These are phyloP conservation scores for Leccinum ochraceum DNA, from an alignment of 768 basidiomycete species.

Conservation along the genomic window DNA sequence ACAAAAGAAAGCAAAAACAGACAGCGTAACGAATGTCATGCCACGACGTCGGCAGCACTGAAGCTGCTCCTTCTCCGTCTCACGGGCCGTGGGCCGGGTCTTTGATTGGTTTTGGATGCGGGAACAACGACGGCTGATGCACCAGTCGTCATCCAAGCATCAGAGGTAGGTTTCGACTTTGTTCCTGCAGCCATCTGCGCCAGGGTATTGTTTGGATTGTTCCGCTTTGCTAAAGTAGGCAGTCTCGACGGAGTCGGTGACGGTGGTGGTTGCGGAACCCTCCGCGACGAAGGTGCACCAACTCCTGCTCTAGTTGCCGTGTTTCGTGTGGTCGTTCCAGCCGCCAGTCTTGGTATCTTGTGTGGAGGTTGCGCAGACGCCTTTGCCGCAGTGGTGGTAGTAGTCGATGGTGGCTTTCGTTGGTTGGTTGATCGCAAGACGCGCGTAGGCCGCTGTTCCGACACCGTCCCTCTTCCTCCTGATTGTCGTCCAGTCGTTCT, in stretches of 20 bases:
- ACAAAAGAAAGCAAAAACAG: constrained; percentile 17
- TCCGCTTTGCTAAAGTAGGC: constrained; percentile 69
- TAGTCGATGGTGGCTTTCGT: constrained; percentile 49
- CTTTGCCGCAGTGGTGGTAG: constrained; percentile 38
- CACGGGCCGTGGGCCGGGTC: constrained; percentile 72
- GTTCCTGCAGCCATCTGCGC: constrained; percentile 49
- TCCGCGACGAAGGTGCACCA: constrained; percentile 35
- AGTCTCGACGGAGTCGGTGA: constrained; percentile 75
- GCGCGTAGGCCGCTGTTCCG: constrained; percentile 72
- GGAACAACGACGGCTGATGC: constrained; percentile 68
- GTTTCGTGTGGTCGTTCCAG: constrained; percentile 51
- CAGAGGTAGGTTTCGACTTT: constrained; percentile 40
- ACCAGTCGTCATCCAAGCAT: constrained; percentile 80
- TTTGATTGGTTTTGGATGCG: constrained; percentile 62
- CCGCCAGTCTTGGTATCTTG: constrained; percentile 67
- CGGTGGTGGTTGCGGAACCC: constrained; percentile 49
- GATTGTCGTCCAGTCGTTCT: constrained; percentile 41
- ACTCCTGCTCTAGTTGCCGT: constrained; percentile 40
- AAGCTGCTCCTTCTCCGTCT: constrained; percentile 84
- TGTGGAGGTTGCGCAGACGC: constrained; percentile 54
- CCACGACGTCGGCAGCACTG: constrained; percentile 83
- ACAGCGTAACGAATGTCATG: constrained; percentile 40
- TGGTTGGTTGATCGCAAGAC: constrained; percentile 68
- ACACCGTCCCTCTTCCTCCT: constrained; percentile 54
- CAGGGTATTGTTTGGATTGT: constrained; percentile 44